Percentiles rank a stretch among this genome's conserved stretches.
Evolutionary conservation across 2,329 filamentous ascomycete species (phyloP).

Genomic region (Sordariomycetes sp.): DNA sequence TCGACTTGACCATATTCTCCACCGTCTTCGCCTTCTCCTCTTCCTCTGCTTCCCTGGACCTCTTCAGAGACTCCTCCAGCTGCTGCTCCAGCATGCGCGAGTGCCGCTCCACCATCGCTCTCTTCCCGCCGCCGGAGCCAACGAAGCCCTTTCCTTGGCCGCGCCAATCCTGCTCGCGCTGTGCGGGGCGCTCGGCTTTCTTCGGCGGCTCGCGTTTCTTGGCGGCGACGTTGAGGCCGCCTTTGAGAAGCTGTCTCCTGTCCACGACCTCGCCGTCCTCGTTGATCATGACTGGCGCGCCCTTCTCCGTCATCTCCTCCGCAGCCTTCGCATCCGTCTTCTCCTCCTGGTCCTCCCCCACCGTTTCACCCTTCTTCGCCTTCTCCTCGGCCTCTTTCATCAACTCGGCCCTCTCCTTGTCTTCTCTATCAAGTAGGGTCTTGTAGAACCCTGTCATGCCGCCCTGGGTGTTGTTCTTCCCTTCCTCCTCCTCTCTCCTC

Average conservation of each 20-base stretch:
- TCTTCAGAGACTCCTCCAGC: slow-evolving; percentile 61
- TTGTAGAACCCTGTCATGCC: slow-evolving; percentile 75
- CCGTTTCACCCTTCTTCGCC: slow-evolving; percentile 28
- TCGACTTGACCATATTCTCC: slow-evolving; percentile 60
- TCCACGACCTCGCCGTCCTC: slow-evolving; percentile 78
- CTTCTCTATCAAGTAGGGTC: slow-evolving; percentile 59
- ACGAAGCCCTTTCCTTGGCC: slow-evolving; percentile 21
- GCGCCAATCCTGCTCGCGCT: slow-evolving; percentile 4
- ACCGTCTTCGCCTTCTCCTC: slow-evolving; percentile 51
- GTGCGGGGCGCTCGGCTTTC: background rate
- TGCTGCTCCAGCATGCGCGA: slow-evolving; percentile 71
- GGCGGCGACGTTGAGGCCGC: slow-evolving; percentile 61
- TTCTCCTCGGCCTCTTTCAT: slow-evolving; percentile 54
- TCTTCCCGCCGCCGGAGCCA: slow-evolving; percentile 37
- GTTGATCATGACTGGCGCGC: slow-evolving; percentile 56
- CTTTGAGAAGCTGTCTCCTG: slow-evolving; percentile 67
- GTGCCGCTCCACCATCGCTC: slow-evolving; percentile 65
- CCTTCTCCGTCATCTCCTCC: slow-evolving; percentile 53
- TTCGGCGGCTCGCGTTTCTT: slow-evolving; percentile 30
- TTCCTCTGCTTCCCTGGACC: slow-evolving; percentile 57
- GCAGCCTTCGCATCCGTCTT: slow-evolving; percentile 55
- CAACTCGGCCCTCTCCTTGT: slow-evolving; percentile 58
- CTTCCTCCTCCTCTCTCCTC: slow-evolving; percentile 51
- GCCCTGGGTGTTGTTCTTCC: slow-evolving; percentile 49
- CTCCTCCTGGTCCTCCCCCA: slow-evolving; percentile 24